Percentiles rank a stretch among this genome's conserved stretches.
Evolutionary conservation across 345 rosid genomes (phyloP).

Genomic region (Melaleuca alternifolia): DNA sequence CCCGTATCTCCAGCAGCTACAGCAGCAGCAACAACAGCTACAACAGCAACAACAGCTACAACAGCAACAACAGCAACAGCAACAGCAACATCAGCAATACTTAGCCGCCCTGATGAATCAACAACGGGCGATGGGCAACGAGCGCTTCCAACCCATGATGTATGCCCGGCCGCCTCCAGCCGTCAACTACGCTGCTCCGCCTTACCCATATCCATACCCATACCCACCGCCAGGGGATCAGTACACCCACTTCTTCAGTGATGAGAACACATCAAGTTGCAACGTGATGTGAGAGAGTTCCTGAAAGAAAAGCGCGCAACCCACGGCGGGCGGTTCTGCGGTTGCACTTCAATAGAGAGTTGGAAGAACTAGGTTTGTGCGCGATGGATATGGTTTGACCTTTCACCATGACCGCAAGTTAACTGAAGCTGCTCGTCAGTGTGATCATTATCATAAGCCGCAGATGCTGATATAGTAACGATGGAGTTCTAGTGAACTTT

Average conservation of each 20-base stretch:
- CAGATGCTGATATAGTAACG: background rate
- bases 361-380: background rate
- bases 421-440: background rate
- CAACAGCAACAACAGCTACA: background rate
- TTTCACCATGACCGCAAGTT: background rate
- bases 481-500: background rate
- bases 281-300: constrained; percentile 51
- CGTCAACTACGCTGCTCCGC: constrained; percentile 67
- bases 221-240: constrained; percentile 18
- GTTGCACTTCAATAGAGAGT: background rate
- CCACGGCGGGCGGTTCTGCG: background rate
- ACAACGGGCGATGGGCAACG: constrained; percentile 68
- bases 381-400: background rate
- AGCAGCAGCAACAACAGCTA: background rate
- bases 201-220: constrained; percentile 32
- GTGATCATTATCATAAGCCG: background rate
- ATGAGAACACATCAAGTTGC: constrained; percentile 91
- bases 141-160: constrained; percentile 90
- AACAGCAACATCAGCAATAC: constrained; percentile 39
- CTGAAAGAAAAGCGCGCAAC: background rate
- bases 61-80: constrained; percentile 3
- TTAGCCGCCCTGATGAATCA: constrained; percentile 78
- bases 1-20: constrained; percentile 27
- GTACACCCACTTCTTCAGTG: constrained; percentile 56
- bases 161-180: constrained; percentile 83